Evolutionary conservation across 345 rosid species (phyloP).

Genomic region (Gossypium rotundifolium): DNA sequence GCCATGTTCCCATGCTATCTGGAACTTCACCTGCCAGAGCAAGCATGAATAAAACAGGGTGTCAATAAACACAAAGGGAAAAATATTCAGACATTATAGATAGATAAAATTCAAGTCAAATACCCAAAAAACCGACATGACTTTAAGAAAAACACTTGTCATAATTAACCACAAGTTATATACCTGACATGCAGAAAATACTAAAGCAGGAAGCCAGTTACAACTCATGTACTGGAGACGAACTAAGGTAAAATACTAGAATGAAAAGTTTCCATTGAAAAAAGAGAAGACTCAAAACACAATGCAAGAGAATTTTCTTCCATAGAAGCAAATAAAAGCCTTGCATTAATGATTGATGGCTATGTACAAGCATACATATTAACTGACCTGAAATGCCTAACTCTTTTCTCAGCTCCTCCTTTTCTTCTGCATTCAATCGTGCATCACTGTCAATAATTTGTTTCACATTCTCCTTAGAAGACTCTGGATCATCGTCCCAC

Average conservation of each 20-base stretch:
- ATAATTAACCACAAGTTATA: constrained; percentile 2
- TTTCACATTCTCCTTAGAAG: constrained; percentile 46
- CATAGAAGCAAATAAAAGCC: constrained; percentile 1
- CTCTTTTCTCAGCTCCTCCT: constrained; percentile 57
- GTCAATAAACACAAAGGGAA: not conserved
- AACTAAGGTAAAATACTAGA: not conserved
- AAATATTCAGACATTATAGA: constrained; percentile 9
- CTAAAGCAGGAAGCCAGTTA: constrained; percentile 1
- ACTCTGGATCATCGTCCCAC: constrained; percentile 67
- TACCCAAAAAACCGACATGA: not conserved
- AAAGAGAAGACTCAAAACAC: not conserved
- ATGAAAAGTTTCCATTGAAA: not conserved
- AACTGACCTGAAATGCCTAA: constrained; percentile 61
- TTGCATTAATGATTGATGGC: not conserved
- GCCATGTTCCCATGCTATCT: constrained; percentile 54
- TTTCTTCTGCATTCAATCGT: constrained; percentile 52
- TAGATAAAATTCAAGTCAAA: not conserved
- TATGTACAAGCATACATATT: constrained; percentile 12
- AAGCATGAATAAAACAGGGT: constrained; percentile 11
- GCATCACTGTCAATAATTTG: constrained; percentile 47
- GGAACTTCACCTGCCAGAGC: constrained; percentile 38
- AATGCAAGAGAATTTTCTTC: not conserved
- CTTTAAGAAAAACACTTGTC: not conserved
- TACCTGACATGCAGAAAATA: not conserved
- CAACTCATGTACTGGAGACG: not conserved